Conservation (phyloP, 768 basidiomycete species). For the Pleurotus citrinopileatus region DNA sequence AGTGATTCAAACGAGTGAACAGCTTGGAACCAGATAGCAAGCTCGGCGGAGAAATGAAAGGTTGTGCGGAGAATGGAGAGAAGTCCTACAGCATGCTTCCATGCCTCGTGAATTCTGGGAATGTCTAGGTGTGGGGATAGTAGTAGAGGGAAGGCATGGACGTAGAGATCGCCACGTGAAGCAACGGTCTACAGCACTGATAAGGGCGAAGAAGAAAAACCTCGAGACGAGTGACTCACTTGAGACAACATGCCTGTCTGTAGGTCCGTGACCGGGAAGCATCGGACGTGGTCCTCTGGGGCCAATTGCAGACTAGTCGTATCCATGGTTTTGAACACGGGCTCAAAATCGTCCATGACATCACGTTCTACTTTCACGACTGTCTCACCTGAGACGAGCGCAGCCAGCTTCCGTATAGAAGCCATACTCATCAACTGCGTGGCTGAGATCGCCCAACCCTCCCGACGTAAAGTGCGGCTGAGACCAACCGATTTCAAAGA, state of each 20-base stretch:
- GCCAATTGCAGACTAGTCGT: slow-evolving; percentile 17
- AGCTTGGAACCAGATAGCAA: slow-evolving; percentile 31
- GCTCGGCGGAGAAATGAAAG: slow-evolving; percentile 38
- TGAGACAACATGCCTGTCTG: slow-evolving; percentile 51
- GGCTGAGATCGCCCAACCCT: slow-evolving; percentile 31
- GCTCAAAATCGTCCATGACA: not conserved
- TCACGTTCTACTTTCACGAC: not conserved
- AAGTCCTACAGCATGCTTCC: slow-evolving; percentile 27
- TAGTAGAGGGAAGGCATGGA: slow-evolving; percentile 28
- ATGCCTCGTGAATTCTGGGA: slow-evolving; percentile 29
- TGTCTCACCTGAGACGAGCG: slow-evolving; percentile 2
- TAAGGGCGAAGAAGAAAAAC: not conserved
- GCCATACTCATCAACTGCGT: slow-evolving; percentile 33
- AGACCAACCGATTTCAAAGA: slow-evolving; percentile 46
- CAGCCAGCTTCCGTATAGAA: slow-evolving; percentile 18
- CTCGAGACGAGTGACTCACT: slow-evolving; percentile 21
- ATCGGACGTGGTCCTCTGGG: slow-evolving; percentile 26
- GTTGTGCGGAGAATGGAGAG: slow-evolving; percentile 45
- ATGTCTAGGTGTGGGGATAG: slow-evolving; percentile 20
- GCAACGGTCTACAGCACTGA: slow-evolving; percentile 23
- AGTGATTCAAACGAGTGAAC: slow-evolving; percentile 21
- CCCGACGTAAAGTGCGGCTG: slow-evolving; percentile 28
- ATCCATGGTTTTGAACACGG: slow-evolving; percentile 6
- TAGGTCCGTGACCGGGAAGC: slow-evolving; percentile 40
- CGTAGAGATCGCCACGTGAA: slow-evolving; percentile 26